Evolutionary conservation across 2,329 filamentous ascomycete species (phyloP), one percentile per base, ranked within the genome.

Genomic region (Epichloe coenophiala): DNA sequence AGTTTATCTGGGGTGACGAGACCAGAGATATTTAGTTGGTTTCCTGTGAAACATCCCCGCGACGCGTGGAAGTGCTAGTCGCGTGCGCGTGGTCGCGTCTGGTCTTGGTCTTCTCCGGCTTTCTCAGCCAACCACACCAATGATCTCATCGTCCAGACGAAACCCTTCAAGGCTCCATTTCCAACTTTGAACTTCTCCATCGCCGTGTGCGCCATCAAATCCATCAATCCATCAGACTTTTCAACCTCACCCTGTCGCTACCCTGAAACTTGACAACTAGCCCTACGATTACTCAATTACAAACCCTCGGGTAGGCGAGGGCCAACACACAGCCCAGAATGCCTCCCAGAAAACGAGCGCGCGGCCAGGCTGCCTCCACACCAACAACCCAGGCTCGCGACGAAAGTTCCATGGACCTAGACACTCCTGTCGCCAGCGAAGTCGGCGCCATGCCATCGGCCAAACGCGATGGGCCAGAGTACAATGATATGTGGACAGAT

Each of bases 401-500:
- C 59, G 77, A 81, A 51, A 80, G 84, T 66, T 68, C 72, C 23
- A 81, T 79, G 77, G 78, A 77, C 50, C 64, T 78, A 55, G 79
- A 78, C 63, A 76, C 75, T 5, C 76, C 77, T 1, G 66, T 74
- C 61, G 58, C 72, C 62, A 61, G 80, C 71, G 73, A 81, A 64
- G 70, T 73, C 3, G 64, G 68, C 7, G 57, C 59, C 19, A 55
- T 53, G 3, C 51, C 51, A 15, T 54, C 60, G 6, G 45, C 51
- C 41, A 62, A 61, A 33, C 52, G 56, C 11, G 55, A 54, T 4
- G 52, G 53, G 11, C 57, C 59, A 5, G 56, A 58, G 11, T 59
- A 54, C 46, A 78, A 80, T 51, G 87, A 91, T 56, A 79, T 83
- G 27, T 98, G 93, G 93, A 96, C 89, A 4, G 90, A 95, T 61